Evolutionary conservation across 495 filamentous ascomycete species (phyloP).

Genomic region (Penicillium ucsense): DNA sequence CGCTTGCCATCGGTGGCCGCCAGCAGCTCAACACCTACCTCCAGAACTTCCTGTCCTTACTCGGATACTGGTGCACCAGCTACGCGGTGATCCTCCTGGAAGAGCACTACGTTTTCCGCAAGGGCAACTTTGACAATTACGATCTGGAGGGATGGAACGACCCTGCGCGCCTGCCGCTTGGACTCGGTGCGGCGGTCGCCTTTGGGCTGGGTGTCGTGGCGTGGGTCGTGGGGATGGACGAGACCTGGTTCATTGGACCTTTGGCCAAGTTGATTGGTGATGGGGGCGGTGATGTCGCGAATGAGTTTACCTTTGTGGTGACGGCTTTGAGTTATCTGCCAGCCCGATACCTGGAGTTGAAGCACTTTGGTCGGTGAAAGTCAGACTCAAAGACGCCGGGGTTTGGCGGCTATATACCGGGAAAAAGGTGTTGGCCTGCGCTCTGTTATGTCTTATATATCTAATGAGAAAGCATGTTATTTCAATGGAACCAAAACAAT

Average conservation of each 20-base stretch:
- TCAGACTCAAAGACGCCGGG: background rate
- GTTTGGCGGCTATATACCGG: too few species aligned
- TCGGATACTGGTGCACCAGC: slow-evolving; percentile 51
- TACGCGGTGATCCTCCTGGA: slow-evolving; percentile 48
- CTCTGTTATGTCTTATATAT: too few species aligned
- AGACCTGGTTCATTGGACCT: slow-evolving; percentile 27
- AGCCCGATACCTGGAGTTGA: slow-evolving; percentile 16
- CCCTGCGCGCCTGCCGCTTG: slow-evolving; percentile 20
- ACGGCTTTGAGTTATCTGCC: slow-evolving; percentile 14
- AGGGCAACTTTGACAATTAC: slow-evolving; percentile 35
- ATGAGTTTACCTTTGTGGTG: slow-evolving; percentile 19
- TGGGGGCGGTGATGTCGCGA: slow-evolving; percentile 20
- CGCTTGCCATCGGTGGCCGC: slow-evolving; percentile 31
- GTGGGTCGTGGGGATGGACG: slow-evolving; percentile 29
- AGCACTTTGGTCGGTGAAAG: slow-evolving; percentile 18
- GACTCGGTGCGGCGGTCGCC: slow-evolving; percentile 17
- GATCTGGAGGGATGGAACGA: slow-evolving; percentile 29
- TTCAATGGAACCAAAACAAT: too few species aligned
- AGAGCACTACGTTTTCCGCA: slow-evolving; percentile 53
- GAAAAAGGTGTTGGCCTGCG: too few species aligned
- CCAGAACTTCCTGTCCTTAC: slow-evolving; percentile 45
- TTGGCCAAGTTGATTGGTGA: slow-evolving; percentile 16
- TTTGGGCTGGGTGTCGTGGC: slow-evolving; percentile 24
- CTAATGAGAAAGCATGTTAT: too few species aligned
- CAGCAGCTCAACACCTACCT: slow-evolving; percentile 27